Conservation (phyloP, 345 rosid species). For the Capsella bursapastoris region DNA sequence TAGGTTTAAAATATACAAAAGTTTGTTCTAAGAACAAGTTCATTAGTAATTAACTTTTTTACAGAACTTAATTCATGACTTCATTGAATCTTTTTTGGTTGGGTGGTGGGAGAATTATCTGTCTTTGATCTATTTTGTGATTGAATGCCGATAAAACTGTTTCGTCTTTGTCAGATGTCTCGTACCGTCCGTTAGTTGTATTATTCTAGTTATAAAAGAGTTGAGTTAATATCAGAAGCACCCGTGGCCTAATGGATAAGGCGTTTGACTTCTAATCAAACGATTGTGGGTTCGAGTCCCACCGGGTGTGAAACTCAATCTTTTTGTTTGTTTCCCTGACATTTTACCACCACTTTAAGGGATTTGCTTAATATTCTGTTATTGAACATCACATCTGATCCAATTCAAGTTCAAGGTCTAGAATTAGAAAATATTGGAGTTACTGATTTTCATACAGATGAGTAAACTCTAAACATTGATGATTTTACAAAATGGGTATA, state of each 20-base stretch:
- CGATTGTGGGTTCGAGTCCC: constrained; percentile 86
- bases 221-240: background rate
- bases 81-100: constrained; percentile 12
- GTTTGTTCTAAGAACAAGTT: constrained; percentile 32
- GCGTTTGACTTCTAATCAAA: constrained; percentile 75
- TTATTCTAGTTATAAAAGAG: background rate
- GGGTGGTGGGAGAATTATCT: background rate
- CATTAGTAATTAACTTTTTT: constrained; percentile 14
- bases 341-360: too few relatives aligned
- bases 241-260: constrained; percentile 81
- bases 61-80: background rate
- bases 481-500: too few relatives aligned
- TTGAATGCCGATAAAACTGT: background rate
- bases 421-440: too few relatives aligned
- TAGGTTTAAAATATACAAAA: constrained; percentile 20
- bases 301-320: constrained; percentile 45
- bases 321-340: background rate
- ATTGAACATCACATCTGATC: background rate
- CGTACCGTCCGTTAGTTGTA: background rate
- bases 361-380: background rate
- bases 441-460: too few relatives aligned
- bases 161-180: too few relatives aligned
- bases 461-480: too few relatives aligned
- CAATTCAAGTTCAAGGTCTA: background rate
- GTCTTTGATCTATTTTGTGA: constrained; percentile 2